Conservation (phyloP, 176 grass and related monocot species). For the Neostapfia colusana region DNA sequence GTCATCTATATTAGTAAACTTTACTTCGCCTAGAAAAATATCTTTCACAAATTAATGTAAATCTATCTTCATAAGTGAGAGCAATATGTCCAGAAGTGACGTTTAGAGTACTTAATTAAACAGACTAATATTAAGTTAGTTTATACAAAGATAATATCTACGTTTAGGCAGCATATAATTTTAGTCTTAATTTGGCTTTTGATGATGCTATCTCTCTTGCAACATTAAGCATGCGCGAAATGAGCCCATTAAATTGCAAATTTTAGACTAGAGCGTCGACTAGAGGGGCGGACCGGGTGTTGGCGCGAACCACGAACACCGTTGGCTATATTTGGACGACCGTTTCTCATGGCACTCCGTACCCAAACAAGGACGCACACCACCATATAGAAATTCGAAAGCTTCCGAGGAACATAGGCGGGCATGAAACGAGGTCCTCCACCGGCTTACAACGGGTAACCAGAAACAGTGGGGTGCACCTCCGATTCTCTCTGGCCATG, state of each 20-base stretch:
- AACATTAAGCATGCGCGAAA: no score
- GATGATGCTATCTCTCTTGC: no score
- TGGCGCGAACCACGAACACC: slow-evolving; percentile 26
- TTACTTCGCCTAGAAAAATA: no score
- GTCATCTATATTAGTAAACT: no score
- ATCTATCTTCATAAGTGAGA: no score
- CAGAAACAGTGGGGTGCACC: not conserved
- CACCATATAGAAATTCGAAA: slow-evolving; percentile 25
- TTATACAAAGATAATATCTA: no score
- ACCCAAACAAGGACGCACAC: slow-evolving; percentile 33
- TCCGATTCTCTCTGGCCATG: slow-evolving; percentile 24
- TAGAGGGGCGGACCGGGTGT: not conserved
- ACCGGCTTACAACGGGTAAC: not conserved
- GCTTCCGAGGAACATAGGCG: not conserved
- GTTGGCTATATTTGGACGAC: slow-evolving; percentile 45
- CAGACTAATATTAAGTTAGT: no score
- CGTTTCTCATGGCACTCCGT: slow-evolving; percentile 24
- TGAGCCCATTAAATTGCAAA: not conserved
- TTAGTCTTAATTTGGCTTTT: no score
- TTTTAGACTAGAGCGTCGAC: not conserved
- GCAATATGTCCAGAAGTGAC: no score
- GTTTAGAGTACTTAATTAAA: no score
- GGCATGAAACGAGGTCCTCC: slow-evolving; percentile 3
- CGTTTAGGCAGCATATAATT: no score
- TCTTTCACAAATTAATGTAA: no score